These are phyloP conservation scores for Entamoeba nuttalli DNA, from an alignment of 208 protist genomes.

Conservation along the genomic window DNA sequence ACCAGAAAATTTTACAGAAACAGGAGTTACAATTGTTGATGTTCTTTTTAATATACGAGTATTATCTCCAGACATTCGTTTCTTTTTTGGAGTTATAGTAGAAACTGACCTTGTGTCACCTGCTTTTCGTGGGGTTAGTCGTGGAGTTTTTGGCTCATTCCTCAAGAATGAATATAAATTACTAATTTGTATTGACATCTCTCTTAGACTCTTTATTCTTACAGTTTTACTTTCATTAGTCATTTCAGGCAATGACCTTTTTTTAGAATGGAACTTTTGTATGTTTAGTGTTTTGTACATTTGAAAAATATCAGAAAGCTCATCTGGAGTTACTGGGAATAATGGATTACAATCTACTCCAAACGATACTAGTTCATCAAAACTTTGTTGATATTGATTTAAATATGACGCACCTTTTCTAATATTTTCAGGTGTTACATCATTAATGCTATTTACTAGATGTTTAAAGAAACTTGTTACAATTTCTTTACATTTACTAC, in stretches of 20 bases:
- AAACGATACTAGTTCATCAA: not conserved
- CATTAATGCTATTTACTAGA: not conserved
- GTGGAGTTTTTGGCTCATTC: not conserved
- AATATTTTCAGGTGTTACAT: not conserved
- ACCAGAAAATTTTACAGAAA: not conserved
- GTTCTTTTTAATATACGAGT: not conserved
- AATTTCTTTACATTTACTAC: not conserved
- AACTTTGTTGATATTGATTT: not conserved
- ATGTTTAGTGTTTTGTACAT: not conserved
- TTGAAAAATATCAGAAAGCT: not conserved
- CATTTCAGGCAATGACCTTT: not conserved
- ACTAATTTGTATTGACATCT: not conserved
- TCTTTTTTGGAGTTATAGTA: not conserved
- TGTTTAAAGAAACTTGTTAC: not conserved
- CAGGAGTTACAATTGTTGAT: not conserved
- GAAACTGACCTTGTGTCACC: not conserved
- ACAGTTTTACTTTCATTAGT: not conserved
- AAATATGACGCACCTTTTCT: not conserved
- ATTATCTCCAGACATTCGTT: not conserved
- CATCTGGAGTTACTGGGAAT: not conserved
- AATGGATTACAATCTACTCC: not conserved
- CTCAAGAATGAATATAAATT: not conserved
- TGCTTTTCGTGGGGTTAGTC: not conserved
- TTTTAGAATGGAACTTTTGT: not conserved
- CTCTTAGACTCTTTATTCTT: not conserved